A percentile compares a stretch with the other conserved stretches of the same genome.
These are phyloP conservation scores for Staphylotrichum tortipilum DNA, from an alignment of 495 filamentous ascomycete genomes.

Conservation along the genomic window DNA sequence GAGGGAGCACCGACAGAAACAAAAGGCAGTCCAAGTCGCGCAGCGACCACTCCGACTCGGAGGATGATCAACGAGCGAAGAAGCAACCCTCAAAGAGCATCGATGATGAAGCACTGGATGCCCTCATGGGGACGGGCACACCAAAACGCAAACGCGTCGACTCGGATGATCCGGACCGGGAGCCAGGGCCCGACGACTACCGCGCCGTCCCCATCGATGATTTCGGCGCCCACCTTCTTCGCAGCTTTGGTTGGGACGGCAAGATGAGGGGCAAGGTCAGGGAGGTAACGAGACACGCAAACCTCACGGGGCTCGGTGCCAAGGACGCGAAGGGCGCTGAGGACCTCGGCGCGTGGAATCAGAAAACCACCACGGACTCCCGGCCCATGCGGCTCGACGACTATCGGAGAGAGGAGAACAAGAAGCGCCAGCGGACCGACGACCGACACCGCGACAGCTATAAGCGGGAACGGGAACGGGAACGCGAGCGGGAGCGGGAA, in stretches of 20 bases:
- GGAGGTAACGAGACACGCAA: slow-evolving; percentile 55
- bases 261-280: slow-evolving; percentile 49
- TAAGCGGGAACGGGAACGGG: slow-evolving; percentile 40
- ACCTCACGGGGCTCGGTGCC: slow-evolving; percentile 74
- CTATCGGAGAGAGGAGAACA: slow-evolving; percentile 35
- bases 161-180: slow-evolving; percentile 62
- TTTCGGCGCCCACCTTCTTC: slow-evolving; percentile 79
- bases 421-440: slow-evolving; percentile 33
- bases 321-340: slow-evolving; percentile 63
- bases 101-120: slow-evolving; percentile 73
- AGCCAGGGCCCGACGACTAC: slow-evolving; percentile 76
- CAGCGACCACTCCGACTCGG: slow-evolving; percentile 1
- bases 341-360: slow-evolving; percentile 44
- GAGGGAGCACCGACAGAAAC: not conserved
- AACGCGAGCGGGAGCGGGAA: slow-evolving; percentile 32
- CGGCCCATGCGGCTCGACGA: slow-evolving; percentile 37
- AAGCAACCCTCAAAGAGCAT: slow-evolving; percentile 43
- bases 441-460: slow-evolving; percentile 34
- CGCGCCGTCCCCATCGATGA: slow-evolving; percentile 82
- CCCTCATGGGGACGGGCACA: slow-evolving; percentile 54
- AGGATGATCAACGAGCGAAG: slow-evolving; percentile 14
- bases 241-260: slow-evolving; percentile 93
- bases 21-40: not conserved
- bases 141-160: slow-evolving; percentile 36
- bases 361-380: slow-evolving; percentile 21